Percentiles rank a stretch among this genome's conserved stretches.
Conservation (phyloP, 2,329 filamentous ascomycete species). For the Penicillium verrucosum region DNA sequence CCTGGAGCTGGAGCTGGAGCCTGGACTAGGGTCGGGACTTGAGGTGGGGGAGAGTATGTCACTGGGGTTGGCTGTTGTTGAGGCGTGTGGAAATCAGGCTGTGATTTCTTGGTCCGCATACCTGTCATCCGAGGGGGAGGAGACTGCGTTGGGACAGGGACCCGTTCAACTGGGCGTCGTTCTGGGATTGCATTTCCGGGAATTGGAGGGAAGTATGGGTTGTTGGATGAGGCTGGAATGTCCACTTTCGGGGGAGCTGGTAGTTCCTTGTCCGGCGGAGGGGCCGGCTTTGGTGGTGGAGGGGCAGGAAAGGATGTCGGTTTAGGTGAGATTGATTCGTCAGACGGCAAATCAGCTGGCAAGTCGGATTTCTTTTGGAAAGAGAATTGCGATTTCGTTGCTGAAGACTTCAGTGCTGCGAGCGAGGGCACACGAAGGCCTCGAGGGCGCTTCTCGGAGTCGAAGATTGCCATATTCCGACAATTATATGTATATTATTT, state of each 20-base stretch:
- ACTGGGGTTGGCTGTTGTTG: not conserved
- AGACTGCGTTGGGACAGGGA: not conserved
- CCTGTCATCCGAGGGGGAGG: not conserved
- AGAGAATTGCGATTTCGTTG: slow-evolving; percentile 26
- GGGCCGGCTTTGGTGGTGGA: slow-evolving; percentile 28
- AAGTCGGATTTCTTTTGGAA: slow-evolving; percentile 20
- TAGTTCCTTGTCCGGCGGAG: slow-evolving; percentile 21
- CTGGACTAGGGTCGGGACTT: not conserved
- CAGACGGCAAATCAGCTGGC: slow-evolving; percentile 14
- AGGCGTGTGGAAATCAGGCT: not conserved
- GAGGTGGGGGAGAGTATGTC: not conserved
- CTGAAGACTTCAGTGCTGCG: slow-evolving; percentile 27
- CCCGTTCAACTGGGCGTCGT: slow-evolving; percentile 5
- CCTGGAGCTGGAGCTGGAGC: not conserved
- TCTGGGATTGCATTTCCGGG: not conserved
- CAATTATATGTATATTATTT: not conserved
- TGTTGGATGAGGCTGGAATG: not conserved
- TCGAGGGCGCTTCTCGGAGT: slow-evolving; percentile 34
- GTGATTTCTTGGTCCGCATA: slow-evolving; percentile 1
- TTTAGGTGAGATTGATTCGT: slow-evolving; percentile 4
- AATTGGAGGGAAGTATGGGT: slow-evolving; percentile 9
- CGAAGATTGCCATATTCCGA: slow-evolving; percentile 31
- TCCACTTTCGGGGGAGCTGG: slow-evolving; percentile 7
- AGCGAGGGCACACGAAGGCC: slow-evolving; percentile 35
- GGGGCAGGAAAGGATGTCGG: slow-evolving; percentile 10